Base-by-base conservation (phyloP, 1,284 basidiomycete genomes). In the Ganoderma lucidum region DNA sequence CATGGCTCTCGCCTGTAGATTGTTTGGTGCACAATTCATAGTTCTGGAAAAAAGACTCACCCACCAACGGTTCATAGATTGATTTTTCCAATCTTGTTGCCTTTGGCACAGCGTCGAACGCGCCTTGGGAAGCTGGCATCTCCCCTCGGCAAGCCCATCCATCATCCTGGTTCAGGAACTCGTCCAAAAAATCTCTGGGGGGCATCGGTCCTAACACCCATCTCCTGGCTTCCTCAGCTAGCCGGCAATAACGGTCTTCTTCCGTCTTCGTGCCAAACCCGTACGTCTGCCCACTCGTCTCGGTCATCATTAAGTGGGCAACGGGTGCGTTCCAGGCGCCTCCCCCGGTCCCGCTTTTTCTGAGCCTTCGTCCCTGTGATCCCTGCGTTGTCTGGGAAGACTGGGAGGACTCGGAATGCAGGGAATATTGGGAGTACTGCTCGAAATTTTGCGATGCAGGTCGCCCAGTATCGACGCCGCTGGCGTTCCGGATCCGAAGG, bases 231-330 rank as follows among this genome's bases (percentile, higher is more conserved):
- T 67, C 65, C 1, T 35, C 32, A 2, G 28, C 60, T 28, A 67
- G n/a, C 35, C 66, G 35, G 8, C 6, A 15, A 15, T 67, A 63
- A 23, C 60, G 60, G 2, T 5, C 12, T 8, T 56, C 51, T 19
- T 45, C 45, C 6, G 55, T 51, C 53, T 62, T 67, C 19, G 1
- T 6, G 12, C n/a, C 61, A 35, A 67, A 56, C 8, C 65, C 61
- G 19, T 62, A 67, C 6, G 53, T 63, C 19, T 67, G 65, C 6
- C 61, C 60, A 32, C 65, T 67, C 17, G 61, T 67, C 61, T 67
- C 65, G 12, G 60, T 62, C 61, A 63, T 62, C 6, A 51, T 55
- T 3, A 67, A 8, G 2, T n/a, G 17, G 2, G 61, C 44, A 4
- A 62, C 41, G 4, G 65, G 60, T 2, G 30, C n/a, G 32, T 62